Evolutionary conservation across 768 basidiomycete genomes (phyloP), one percentile per base, ranked within the genome.

Genomic region (Suillus variegatus): DNA sequence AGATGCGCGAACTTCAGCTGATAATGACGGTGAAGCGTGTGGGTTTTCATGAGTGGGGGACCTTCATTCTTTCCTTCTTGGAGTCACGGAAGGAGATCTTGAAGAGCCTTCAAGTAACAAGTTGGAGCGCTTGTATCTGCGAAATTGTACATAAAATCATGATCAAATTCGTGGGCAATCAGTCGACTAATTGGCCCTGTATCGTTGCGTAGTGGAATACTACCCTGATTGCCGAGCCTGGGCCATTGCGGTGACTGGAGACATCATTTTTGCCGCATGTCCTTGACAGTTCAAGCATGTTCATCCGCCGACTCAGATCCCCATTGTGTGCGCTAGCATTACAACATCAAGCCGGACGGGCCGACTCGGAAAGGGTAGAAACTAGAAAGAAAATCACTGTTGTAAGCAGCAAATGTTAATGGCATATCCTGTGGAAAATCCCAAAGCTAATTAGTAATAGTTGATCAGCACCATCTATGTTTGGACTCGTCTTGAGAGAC

Each of bases 81-180:
- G 75, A 77, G 65, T 77, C 75, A 5, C 60, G 69, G 35, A 38
- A 13, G n/a, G 73, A 77, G 65, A 74, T 77, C 40, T 20, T 65
- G 47, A 60, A 40, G 62, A 61, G 32, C 14, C 58, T 38, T 10
- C 32, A 32, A 28, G 28, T 28, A 4, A 28, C 32, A 32, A 32
- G 5, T 60, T 20, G 57, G 57, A 41, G 10, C 25, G 10, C 28
- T 60, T 7, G 25, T 3, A n/a, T n/a, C 52, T n/a, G 14, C 38
- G 25, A 58, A 63, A 32, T 58, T 56, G 49, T 63, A 60, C 40
- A 41, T 41, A 40, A 38, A 60, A 38, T 60, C 28, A 10, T 63
- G 28, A 58, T 14, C 41, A 60, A 63, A 41, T 40, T n/a, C 38
- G 13, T 25, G 12, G 25, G 16, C 38, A 16, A 58, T 49, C 28